Conservation (phyloP, 768 basidiomycete species). For the Tylopilus sp. region DNA sequence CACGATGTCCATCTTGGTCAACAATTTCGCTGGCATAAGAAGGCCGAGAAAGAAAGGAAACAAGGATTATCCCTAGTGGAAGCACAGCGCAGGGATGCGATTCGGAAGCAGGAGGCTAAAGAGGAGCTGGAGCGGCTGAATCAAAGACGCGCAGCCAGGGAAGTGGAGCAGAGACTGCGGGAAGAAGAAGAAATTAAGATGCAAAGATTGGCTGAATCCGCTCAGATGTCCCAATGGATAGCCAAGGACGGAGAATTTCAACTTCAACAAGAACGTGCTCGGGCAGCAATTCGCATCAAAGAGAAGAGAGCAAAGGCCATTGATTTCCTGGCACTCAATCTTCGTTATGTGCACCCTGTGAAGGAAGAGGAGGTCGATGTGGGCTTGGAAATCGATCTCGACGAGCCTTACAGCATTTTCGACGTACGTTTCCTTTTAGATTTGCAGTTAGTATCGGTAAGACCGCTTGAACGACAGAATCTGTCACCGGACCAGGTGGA, state of each 20-base stretch:
- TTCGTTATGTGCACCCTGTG: conserved; percentile 82
- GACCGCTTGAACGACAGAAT: conserved; percentile 49
- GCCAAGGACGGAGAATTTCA: conserved; percentile 97
- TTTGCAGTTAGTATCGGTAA: neutral
- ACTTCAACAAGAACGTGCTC: conserved; percentile 84
- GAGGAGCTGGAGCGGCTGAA: conserved; percentile 94
- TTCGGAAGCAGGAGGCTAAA: conserved; percentile 85
- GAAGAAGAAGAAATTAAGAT: conserved; percentile 93
- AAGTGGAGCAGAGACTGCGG: conserved; percentile 80
- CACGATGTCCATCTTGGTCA: conserved; percentile 95
- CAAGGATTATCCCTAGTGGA: conserved; percentile 78
- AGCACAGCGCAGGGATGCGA: conserved; percentile 71
- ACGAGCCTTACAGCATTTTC: conserved; percentile 97
- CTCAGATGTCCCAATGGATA: conserved; percentile 98
- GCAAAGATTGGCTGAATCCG: conserved; percentile 87
- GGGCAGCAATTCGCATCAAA: conserved; percentile 91
- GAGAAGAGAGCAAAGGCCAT: conserved; percentile 99
- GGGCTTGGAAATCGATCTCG: conserved; percentile 94
- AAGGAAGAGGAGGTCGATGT: conserved; percentile 77
- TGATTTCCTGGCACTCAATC: conserved; percentile 93
- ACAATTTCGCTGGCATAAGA: conserved; percentile 99
- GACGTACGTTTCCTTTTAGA: conserved; percentile 55
- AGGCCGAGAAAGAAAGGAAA: conserved; percentile 93
- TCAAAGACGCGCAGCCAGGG: conserved; percentile 84
- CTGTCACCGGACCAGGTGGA: conserved; percentile 84